A percentile compares a stretch with the other conserved stretches of the same genome.
These are phyloP conservation scores for Globisporangium sylvaticum DNA, from an alignment of 352 stramenopile genomes.

Conservation along the genomic window DNA sequence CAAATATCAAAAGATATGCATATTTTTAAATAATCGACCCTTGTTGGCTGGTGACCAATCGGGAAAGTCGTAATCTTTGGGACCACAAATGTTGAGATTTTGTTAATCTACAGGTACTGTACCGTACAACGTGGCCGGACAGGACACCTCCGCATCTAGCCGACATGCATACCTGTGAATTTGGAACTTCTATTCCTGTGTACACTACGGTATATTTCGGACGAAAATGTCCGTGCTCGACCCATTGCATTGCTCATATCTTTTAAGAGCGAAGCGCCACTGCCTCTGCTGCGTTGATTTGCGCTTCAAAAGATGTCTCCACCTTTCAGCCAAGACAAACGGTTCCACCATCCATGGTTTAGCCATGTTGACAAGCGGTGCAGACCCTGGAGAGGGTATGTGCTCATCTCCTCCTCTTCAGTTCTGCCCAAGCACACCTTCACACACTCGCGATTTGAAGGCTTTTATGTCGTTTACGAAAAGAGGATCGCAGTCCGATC, in stretches of 20 bases:
- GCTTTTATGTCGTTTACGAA: neutral
- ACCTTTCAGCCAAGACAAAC: neutral
- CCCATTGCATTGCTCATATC: neutral
- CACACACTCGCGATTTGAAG: neutral
- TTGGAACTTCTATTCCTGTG: neutral
- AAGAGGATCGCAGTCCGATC: neutral
- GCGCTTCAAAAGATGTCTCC: conserved; percentile 4
- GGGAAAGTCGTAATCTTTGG: neutral
- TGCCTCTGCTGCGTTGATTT: neutral
- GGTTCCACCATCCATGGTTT: neutral
- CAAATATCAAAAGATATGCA: neutral
- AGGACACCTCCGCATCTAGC: neutral
- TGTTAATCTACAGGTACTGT: neutral
- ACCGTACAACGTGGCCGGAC: neutral
- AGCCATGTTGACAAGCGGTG: neutral
- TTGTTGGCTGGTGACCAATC: neutral
- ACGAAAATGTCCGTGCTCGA: neutral
- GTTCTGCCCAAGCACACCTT: conserved; percentile 1
- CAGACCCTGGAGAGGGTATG: neutral
- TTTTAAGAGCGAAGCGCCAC: neutral
- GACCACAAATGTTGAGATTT: neutral
- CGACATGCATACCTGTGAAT: neutral
- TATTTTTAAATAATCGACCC: neutral
- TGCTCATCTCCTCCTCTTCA: neutral
- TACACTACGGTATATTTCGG: neutral